A percentile compares a stretch with the other conserved stretches of the same genome.
phyloP scores from a whole-genome alignment of 2,329 filamentous ascomycete species.

The Penicillium glabrum region DNA sequence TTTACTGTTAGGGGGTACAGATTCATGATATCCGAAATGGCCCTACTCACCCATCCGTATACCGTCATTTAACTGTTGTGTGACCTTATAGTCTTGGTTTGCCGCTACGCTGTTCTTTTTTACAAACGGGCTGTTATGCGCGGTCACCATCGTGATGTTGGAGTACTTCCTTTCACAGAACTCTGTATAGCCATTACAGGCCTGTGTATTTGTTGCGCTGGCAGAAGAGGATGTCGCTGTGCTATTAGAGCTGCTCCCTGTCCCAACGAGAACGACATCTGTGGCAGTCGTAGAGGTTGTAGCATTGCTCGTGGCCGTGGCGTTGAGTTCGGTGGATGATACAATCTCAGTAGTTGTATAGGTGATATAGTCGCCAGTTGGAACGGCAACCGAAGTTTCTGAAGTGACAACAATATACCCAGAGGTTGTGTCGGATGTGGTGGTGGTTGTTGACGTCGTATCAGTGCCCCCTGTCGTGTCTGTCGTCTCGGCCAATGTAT shows the following conservation, averaged over 20 bases:
- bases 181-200: background rate
- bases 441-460: background rate
- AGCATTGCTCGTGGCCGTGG: background rate
- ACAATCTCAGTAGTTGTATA: background rate
- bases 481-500: background rate
- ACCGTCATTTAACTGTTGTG: background rate
- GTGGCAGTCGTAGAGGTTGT: background rate
- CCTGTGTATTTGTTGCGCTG: background rate
- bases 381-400: background rate
- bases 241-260: background rate
- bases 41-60: background rate
- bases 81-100: background rate
- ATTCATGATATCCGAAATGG: background rate
- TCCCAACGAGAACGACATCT: background rate
- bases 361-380: background rate
- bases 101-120: background rate
- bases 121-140: constrained; percentile 1
- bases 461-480: background rate
- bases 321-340: background rate
- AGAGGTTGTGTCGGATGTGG: background rate
- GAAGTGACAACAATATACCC: background rate
- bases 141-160: constrained; percentile 1
- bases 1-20: background rate
- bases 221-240: background rate
- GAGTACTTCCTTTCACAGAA: background rate